These are phyloP conservation scores for Ophiorrhiza pumila DNA, from an alignment of 257 asterid species.

Conservation along the genomic window DNA sequence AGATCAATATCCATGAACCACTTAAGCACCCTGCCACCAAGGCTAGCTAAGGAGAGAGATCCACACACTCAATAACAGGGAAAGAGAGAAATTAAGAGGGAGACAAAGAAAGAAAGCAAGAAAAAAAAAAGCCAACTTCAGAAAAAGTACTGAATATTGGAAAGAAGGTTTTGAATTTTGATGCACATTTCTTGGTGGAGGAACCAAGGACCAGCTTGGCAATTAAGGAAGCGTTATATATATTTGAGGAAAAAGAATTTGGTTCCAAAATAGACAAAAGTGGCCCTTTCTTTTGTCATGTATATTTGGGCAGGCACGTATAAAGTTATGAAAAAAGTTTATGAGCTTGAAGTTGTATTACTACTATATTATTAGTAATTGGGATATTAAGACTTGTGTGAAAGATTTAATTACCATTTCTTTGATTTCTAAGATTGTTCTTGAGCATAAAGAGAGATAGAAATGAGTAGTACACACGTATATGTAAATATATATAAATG, in stretches of 20 bases:
- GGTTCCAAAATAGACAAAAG: conserved; percentile 14
- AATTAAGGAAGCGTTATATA: conserved; percentile 13
- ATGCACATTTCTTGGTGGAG: conserved; percentile 26
- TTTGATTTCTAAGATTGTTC: too few relatives aligned
- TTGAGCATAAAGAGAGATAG: not conserved
- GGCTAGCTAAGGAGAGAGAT: conserved; percentile 1
- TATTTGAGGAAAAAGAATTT: conserved; percentile 14
- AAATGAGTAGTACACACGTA: not conserved
- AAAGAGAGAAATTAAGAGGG: conserved; percentile 13
- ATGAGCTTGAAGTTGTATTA: not conserved
- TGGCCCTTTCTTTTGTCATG: conserved; percentile 1
- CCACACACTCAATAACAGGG: not conserved
- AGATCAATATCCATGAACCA: conserved; percentile 71
- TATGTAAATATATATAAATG: too few relatives aligned
- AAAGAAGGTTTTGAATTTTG: conserved; percentile 49
- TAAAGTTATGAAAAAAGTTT: not conserved
- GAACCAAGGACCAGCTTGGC: conserved; percentile 27
- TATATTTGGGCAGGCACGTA: not conserved
- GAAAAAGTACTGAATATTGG: conserved; percentile 5
- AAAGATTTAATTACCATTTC: too few relatives aligned
- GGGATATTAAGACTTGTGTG: too few relatives aligned
- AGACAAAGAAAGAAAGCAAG: conserved; percentile 2
- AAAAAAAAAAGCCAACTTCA: not conserved
- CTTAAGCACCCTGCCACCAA: conserved; percentile 5
- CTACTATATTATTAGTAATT: not conserved